Conservation (phyloP, 2,329 filamentous ascomycete species). For the Colletotrichum spaethianum region DNA sequence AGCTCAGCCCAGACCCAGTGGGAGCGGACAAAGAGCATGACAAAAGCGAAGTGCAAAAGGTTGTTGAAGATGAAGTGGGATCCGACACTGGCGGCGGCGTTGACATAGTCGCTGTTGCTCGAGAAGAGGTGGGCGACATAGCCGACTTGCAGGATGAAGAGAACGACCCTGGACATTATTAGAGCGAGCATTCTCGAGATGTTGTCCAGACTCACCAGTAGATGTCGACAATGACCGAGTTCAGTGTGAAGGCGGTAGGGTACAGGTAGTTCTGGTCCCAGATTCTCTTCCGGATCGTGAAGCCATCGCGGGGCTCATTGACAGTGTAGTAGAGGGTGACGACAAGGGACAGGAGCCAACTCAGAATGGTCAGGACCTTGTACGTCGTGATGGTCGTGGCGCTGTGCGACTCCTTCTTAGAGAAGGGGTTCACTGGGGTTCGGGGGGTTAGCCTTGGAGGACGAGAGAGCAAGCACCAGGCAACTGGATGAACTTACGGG, state of each 20-base stretch:
- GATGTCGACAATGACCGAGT: constrained; percentile 73
- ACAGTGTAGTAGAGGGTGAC: constrained; percentile 82
- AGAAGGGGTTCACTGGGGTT: constrained; percentile 80
- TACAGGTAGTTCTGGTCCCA: constrained; percentile 80
- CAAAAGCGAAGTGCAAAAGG: constrained; percentile 84
- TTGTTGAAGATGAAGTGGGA: constrained; percentile 91
- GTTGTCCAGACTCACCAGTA: constrained; percentile 75
- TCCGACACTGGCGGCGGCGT: constrained; percentile 82
- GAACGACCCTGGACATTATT: constrained; percentile 68
- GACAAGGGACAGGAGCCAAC: constrained; percentile 82
- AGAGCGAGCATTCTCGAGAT: not conserved
- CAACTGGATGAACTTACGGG: constrained; percentile 25
- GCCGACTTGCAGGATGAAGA: constrained; percentile 82
- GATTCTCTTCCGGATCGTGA: constrained; percentile 73
- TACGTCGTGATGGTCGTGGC: constrained; percentile 76
- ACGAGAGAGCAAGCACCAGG: not conserved
- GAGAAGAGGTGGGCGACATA: constrained; percentile 86
- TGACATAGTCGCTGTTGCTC: constrained; percentile 72
- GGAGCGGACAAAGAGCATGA: constrained; percentile 85
- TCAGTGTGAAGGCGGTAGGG: constrained; percentile 82
- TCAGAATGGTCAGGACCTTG: constrained; percentile 80
- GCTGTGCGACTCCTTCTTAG: constrained; percentile 76
- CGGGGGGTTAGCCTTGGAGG: constrained; percentile 33
- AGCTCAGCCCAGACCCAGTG: constrained; percentile 84
- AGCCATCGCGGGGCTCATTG: constrained; percentile 74